These are phyloP conservation scores for Leccinum pseudoinsigne DNA, from an alignment of 1,284 basidiomycete species.

Conservation along the genomic window DNA sequence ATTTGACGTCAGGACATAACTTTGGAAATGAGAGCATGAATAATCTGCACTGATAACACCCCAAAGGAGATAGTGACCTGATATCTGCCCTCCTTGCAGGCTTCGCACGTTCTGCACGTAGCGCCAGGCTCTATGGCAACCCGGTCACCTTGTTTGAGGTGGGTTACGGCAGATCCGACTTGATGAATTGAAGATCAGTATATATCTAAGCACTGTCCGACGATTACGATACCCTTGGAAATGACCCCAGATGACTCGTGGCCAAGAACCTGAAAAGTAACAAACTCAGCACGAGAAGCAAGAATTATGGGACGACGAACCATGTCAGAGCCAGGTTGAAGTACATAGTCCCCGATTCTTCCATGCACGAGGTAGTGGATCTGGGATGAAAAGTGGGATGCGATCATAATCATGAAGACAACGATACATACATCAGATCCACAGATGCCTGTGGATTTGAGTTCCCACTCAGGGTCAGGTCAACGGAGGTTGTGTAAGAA, in stretches of 20 bases:
- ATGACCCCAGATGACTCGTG: slow-evolving; percentile 61
- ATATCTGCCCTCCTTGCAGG: slow-evolving; percentile 80
- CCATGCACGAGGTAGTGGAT: slow-evolving; percentile 79
- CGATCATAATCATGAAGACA: neutral
- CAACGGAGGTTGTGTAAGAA: slow-evolving; percentile 1
- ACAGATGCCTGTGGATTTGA: slow-evolving; percentile 68
- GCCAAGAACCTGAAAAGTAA: slow-evolving; percentile 46
- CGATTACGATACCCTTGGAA: slow-evolving; percentile 30
- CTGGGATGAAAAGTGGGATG: slow-evolving; percentile 35
- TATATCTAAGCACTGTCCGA: neutral
- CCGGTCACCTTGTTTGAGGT: slow-evolving; percentile 78
- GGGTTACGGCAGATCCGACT: slow-evolving; percentile 34
- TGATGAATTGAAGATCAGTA: slow-evolving; percentile 9
- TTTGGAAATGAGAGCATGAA: slow-evolving; percentile 26
- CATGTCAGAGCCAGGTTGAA: slow-evolving; percentile 69
- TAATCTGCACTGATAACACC: neutral
- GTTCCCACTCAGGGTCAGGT: slow-evolving; percentile 11
- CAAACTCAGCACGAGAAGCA: slow-evolving; percentile 4
- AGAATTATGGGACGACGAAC: slow-evolving; percentile 34
- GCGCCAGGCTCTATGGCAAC: slow-evolving; percentile 87
- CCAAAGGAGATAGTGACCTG: slow-evolving; percentile 49
- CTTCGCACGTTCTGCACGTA: slow-evolving; percentile 70
- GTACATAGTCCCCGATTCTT: slow-evolving; percentile 77
- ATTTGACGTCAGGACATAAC: slow-evolving; percentile 79
- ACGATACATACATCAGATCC: slow-evolving; percentile 71